Evolutionary conservation across 208 protist species (phyloP).

Genomic region (Acanthamoeba healyi): DNA sequence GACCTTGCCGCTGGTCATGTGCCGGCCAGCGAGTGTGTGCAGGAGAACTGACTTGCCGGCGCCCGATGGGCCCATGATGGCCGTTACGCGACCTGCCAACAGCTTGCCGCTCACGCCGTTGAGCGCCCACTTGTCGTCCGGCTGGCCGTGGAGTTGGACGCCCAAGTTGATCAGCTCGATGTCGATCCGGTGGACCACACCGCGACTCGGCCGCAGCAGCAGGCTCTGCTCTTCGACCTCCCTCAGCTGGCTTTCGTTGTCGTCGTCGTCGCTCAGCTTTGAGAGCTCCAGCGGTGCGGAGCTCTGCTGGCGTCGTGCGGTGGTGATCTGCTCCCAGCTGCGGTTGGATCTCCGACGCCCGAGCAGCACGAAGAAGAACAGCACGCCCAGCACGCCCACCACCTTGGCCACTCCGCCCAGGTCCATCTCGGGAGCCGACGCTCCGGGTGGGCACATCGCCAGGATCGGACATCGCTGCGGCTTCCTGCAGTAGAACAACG

Average conservation of each 20-base stretch:
- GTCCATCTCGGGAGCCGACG: neutral
- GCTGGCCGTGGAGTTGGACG: neutral
- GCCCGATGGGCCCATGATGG: conserved; percentile 68
- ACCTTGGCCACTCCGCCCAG: neutral
- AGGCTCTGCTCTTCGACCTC: neutral
- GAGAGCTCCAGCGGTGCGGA: neutral
- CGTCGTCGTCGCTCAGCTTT: neutral
- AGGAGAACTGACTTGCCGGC: conserved; percentile 51
- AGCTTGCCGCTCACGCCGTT: neutral
- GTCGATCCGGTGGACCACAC: neutral
- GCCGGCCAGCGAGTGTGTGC: conserved; percentile 13
- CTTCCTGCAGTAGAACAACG: neutral
- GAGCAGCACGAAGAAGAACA: conserved; percentile 33
- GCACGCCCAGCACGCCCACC: neutral
- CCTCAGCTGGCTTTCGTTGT: neutral
- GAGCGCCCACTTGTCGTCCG: neutral
- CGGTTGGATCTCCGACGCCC: neutral
- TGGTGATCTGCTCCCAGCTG: neutral
- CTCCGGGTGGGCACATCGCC: neutral
- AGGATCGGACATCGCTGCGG: neutral
- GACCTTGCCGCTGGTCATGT: neutral
- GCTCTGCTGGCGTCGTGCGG: neutral
- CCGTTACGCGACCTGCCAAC: neutral
- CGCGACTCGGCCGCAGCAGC: neutral
- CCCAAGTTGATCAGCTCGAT: conserved; percentile 3